Conservation (phyloP, 2,329 filamentous ascomycete genomes). For the Aspergillus sp. region DNA sequence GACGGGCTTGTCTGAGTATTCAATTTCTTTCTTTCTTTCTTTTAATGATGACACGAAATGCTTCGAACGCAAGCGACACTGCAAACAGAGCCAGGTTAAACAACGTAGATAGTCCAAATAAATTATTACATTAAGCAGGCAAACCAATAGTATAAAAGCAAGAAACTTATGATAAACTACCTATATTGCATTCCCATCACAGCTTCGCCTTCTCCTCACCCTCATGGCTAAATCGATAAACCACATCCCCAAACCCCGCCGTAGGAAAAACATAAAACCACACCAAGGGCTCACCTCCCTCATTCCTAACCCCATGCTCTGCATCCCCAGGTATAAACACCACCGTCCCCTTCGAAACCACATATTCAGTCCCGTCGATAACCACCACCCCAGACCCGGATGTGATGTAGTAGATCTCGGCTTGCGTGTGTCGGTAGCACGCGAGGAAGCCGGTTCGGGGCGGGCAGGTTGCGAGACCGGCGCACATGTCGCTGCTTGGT, state of each 20-base stretch:
- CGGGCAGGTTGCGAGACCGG: background rate
- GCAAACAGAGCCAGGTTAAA: no score
- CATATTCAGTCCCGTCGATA: constrained; percentile 37
- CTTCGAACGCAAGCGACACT: no score
- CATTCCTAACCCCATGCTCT: constrained; percentile 42
- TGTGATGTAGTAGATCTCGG: constrained; percentile 46
- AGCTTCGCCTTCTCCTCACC: background rate
- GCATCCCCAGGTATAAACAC: constrained; percentile 46
- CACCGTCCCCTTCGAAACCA: constrained; percentile 34
- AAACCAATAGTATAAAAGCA: background rate
- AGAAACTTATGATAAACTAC: background rate
- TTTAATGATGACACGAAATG: no score
- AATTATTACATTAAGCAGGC: no score
- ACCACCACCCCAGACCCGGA: constrained; percentile 37
- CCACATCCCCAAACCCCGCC: constrained; percentile 38
- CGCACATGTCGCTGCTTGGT: background rate
- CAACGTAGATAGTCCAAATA: no score
- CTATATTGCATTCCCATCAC: background rate
- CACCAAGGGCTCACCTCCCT: constrained; percentile 26
- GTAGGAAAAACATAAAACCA: constrained; percentile 46
- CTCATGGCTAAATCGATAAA: constrained; percentile 36
- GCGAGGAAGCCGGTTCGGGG: background rate
- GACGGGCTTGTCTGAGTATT: background rate
- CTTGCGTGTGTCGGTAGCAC: constrained; percentile 41
- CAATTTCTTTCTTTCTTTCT: no score